These are phyloP conservation scores for Vanrija pseudolonga DNA, from an alignment of 1,284 basidiomycete species.

Conservation along the genomic window DNA sequence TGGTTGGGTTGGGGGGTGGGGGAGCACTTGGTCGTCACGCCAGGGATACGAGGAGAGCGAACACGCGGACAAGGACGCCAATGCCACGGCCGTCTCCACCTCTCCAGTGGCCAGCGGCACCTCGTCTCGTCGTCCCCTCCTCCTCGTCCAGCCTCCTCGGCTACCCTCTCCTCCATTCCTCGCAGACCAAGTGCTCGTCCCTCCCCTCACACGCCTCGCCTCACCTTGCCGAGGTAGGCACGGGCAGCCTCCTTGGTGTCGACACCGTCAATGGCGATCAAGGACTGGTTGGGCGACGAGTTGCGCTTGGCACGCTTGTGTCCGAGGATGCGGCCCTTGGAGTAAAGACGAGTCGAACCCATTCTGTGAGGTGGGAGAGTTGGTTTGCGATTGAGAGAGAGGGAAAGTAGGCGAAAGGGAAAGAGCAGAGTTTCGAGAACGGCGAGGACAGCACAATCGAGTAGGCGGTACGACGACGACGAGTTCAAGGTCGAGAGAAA, in stretches of 20 bases:
- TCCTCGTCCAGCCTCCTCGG: background rate
- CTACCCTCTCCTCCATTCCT: background rate
- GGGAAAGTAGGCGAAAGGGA: background rate
- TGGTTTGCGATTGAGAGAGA: too few relatives aligned
- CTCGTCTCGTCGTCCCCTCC: background rate
- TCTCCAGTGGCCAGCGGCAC: too few relatives aligned
- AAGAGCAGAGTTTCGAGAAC: background rate
- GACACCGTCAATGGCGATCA: slow-evolving; percentile 97
- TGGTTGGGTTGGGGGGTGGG: background rate
- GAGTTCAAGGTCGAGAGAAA: background rate
- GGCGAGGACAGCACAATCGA: background rate
- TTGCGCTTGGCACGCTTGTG: slow-evolving; percentile 99
- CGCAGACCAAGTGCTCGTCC: slow-evolving; percentile 1
- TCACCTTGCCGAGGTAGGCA: slow-evolving; percentile 97
- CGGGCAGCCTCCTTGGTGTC: slow-evolving; percentile 89
- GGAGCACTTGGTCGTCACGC: too few relatives aligned
- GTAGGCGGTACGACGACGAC: background rate
- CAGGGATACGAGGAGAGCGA: too few relatives aligned
- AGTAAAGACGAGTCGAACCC: slow-evolving; percentile 61
- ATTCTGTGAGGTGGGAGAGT: slow-evolving; percentile 53
- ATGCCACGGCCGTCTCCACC: too few relatives aligned
- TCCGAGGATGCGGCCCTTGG: slow-evolving; percentile 93
- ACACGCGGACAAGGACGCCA: too few relatives aligned
- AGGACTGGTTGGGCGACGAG: slow-evolving; percentile 88
- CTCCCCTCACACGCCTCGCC: slow-evolving; percentile 41